These are phyloP conservation scores for Saprolegnia diclina DNA, from an alignment of 352 stramenopile genomes.

Conservation along the genomic window DNA sequence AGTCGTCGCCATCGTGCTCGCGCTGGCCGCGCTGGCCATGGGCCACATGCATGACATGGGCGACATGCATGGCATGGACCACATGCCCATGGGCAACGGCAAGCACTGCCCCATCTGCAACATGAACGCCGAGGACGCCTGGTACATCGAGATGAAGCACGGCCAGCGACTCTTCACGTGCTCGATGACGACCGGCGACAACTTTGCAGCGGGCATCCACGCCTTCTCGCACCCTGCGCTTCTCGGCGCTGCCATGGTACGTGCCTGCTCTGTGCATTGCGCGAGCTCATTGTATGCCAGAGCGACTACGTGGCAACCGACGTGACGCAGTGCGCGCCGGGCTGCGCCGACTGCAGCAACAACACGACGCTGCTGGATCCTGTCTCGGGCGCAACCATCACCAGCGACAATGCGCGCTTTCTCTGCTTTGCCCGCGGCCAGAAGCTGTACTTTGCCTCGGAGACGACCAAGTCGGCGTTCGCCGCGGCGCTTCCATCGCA, in stretches of 20 bases:
- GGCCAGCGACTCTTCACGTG: constrained; percentile 71
- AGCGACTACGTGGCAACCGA: constrained; percentile 41
- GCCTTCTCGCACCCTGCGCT: constrained; percentile 62
- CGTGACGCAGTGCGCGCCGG: constrained; percentile 35
- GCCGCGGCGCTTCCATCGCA: constrained; percentile 47
- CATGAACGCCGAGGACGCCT: constrained; percentile 60
- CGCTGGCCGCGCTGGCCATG: neutral
- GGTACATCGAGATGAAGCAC: constrained; percentile 55
- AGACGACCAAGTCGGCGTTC: constrained; percentile 59
- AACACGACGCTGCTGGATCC: constrained; percentile 46
- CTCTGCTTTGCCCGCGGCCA: constrained; percentile 69
- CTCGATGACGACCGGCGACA: constrained; percentile 53
- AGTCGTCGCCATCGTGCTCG: constrained; percentile 2
- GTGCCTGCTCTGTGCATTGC: constrained; percentile 27
- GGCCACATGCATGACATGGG: constrained; percentile 5
- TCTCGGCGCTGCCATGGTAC: constrained; percentile 68
- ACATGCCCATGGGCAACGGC: neutral
- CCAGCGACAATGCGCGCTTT: constrained; percentile 54
- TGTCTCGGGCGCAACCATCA: constrained; percentile 51
- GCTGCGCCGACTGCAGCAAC: constrained; percentile 40
- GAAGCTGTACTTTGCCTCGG: constrained; percentile 81
- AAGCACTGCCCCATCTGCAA: constrained; percentile 58
- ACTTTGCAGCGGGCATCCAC: constrained; percentile 30
- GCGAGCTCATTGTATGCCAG: constrained; percentile 4
- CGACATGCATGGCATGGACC: constrained; percentile 8